Percentiles rank a stretch among this genome's conserved stretches.
Evolutionary conservation across 2,329 filamentous ascomycete genomes (phyloP).

Genomic region (Anisogramma anomala): DNA sequence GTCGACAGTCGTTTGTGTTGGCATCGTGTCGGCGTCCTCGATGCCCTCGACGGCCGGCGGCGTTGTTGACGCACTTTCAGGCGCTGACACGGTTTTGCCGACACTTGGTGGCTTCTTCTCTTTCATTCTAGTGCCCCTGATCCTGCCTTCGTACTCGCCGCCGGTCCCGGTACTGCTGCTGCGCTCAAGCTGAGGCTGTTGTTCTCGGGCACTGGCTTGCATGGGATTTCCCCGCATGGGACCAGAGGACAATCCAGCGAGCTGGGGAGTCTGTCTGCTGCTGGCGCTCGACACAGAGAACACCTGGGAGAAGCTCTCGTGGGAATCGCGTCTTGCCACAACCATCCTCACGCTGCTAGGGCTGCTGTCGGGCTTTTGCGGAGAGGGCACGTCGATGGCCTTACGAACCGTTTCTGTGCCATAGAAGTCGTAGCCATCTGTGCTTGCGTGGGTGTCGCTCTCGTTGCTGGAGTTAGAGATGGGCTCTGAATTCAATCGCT

Average conservation of each 20-base stretch:
- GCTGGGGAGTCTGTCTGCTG: slow-evolving; percentile 28
- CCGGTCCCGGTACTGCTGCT: slow-evolving; percentile 23
- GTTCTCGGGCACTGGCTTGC: background rate
- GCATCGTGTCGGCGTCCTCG: slow-evolving; percentile 19
- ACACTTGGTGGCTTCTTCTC: background rate
- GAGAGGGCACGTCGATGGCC: slow-evolving; percentile 41
- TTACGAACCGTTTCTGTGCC: slow-evolving; percentile 42
- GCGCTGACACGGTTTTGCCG: background rate
- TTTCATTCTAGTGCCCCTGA: slow-evolving; percentile 25
- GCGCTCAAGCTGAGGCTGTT: slow-evolving; percentile 10
- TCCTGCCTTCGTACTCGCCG: slow-evolving; percentile 35
- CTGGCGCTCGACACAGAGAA: slow-evolving; percentile 44
- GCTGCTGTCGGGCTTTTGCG: slow-evolving; percentile 30
- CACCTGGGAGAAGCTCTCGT: slow-evolving; percentile 46
- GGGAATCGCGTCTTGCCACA: slow-evolving; percentile 40
- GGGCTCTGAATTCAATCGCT: slow-evolving; percentile 38
- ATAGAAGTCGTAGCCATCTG: slow-evolving; percentile 56
- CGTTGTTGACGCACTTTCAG: slow-evolving; percentile 15
- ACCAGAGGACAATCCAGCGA: slow-evolving; percentile 27
- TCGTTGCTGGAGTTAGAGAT: slow-evolving; percentile 40
- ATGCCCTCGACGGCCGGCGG: slow-evolving; percentile 18
- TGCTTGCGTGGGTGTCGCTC: slow-evolving; percentile 38
- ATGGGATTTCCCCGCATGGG: slow-evolving; percentile 14
- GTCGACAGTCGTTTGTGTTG: slow-evolving; percentile 34
- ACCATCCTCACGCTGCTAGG: slow-evolving; percentile 21